These are phyloP conservation scores for Teratosphaeria nubilosa DNA, from an alignment of 2,329 filamentous ascomycete genomes.

Conservation along the genomic window DNA sequence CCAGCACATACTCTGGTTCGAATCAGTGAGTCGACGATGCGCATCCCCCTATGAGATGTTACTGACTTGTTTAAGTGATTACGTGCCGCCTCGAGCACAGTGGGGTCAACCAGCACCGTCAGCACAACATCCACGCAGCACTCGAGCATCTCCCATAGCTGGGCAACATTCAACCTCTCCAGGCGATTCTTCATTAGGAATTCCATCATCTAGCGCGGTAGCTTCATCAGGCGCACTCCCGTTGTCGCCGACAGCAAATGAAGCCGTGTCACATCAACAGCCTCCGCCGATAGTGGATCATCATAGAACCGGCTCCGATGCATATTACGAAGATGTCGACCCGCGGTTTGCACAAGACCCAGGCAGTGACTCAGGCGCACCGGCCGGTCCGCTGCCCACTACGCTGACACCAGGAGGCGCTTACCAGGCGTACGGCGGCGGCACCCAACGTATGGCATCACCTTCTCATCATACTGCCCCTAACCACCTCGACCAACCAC, in stretches of 20 bases:
- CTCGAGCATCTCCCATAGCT: background rate
- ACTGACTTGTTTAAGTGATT: slow-evolving; percentile 20
- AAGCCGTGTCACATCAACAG: slow-evolving; percentile 12
- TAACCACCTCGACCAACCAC: slow-evolving; percentile 1
- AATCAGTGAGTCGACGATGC: slow-evolving; percentile 50
- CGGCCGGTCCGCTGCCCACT: slow-evolving; percentile 6
- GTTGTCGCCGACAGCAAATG: background rate
- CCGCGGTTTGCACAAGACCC: slow-evolving; percentile 62
- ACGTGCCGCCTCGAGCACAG: slow-evolving; percentile 38
- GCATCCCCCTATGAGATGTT: background rate
- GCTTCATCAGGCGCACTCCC: slow-evolving; percentile 12
- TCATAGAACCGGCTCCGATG: slow-evolving; percentile 31
- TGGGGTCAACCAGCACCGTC: slow-evolving; percentile 23
- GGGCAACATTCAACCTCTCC: background rate
- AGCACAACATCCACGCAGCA: slow-evolving; percentile 5
- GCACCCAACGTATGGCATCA: slow-evolving; percentile 4
- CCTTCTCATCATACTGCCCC: slow-evolving; percentile 4
- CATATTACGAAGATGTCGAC: slow-evolving; percentile 90
- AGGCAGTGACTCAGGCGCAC: slow-evolving; percentile 7
- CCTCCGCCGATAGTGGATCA: slow-evolving; percentile 19
- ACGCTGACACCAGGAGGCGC: slow-evolving; percentile 9
- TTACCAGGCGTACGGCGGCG: slow-evolving; percentile 1
- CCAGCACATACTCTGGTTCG: slow-evolving; percentile 54
- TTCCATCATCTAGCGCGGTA: slow-evolving; percentile 7
- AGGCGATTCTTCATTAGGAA: slow-evolving; percentile 4